phyloP scores from a whole-genome alignment of 352 stramenopile species.

The Phytophthora melonis region DNA sequence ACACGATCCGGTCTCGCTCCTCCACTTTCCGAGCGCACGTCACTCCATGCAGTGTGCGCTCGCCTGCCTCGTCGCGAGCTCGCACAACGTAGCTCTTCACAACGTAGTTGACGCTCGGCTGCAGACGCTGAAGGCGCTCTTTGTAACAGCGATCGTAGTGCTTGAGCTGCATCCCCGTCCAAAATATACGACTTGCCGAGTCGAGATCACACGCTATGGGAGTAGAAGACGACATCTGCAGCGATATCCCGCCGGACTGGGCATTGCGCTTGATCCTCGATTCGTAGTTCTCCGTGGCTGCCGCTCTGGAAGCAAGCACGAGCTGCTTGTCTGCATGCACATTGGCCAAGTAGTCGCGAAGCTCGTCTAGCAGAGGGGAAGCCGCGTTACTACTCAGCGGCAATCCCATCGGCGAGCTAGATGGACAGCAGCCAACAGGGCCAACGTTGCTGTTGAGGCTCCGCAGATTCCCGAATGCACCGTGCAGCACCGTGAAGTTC shows the following conservation, averaged over 20 bases:
- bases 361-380: not conserved
- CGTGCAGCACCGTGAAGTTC: not conserved
- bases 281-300: not conserved
- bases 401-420: not conserved
- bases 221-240: slow-evolving; percentile 12
- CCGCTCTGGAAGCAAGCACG: not conserved
- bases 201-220: slow-evolving; percentile 8
- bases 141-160: slow-evolving; percentile 14
- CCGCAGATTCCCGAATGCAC: not conserved
- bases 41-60: slow-evolving; percentile 8
- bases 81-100: slow-evolving; percentile 17
- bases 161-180: slow-evolving; percentile 20
- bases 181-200: slow-evolving; percentile 7
- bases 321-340: not conserved
- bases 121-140: slow-evolving; percentile 11
- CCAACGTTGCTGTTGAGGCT: not conserved
- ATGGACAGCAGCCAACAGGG: not conserved
- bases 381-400: not conserved
- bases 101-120: slow-evolving; percentile 7
- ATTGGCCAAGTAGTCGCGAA: not conserved
- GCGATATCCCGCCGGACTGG: not conserved
- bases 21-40: slow-evolving; percentile 16
- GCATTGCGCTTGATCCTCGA: slow-evolving; percentile 2
- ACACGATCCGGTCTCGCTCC: slow-evolving; percentile 17
- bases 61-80: not conserved